Percentiles rank a stretch among this genome's conserved stretches.
These are phyloP conservation scores for Tylopilus plumbeoviolaceoides DNA, from an alignment of 768 basidiomycete species.

Conservation along the genomic window DNA sequence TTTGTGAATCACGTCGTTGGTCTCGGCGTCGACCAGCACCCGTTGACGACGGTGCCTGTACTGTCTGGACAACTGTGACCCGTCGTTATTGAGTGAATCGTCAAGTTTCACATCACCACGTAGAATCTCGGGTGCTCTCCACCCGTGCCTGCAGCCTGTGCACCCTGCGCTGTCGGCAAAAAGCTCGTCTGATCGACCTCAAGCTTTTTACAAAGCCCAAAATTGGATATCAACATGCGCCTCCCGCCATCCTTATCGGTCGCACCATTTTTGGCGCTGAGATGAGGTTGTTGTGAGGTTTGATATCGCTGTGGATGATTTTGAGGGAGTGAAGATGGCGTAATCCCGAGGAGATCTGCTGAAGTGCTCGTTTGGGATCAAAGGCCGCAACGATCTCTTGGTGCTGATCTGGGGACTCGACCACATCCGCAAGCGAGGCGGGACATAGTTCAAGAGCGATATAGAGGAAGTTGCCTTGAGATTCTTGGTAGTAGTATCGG, in stretches of 20 bases:
- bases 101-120: constrained; percentile 92
- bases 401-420: constrained; percentile 75
- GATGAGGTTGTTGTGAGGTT: constrained; percentile 95
- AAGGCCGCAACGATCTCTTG: constrained; percentile 76
- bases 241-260: constrained; percentile 42
- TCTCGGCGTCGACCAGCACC: constrained; percentile 12
- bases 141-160: constrained; percentile 89
- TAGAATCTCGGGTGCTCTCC: constrained; percentile 96
- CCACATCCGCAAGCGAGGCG: constrained; percentile 80
- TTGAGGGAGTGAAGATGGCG: constrained; percentile 90
- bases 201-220: constrained; percentile 93
- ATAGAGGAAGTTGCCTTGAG: constrained; percentile 90
- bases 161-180: constrained; percentile 85
- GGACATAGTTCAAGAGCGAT: constrained; percentile 96
- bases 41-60: constrained; percentile 43
- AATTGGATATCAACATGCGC: constrained; percentile 93
- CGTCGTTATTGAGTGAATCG: constrained; percentile 60
- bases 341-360: constrained; percentile 83
- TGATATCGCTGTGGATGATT: constrained; percentile 97
- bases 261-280: constrained; percentile 60
- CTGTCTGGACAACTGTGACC: constrained; percentile 68
- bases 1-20: constrained; percentile 76
- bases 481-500: constrained; percentile 96
- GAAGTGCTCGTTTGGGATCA: constrained; percentile 83
- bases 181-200: constrained; percentile 97